Conservation (phyloP, 1,284 basidiomycete species). For the Cyathus pygmaeus region DNA sequence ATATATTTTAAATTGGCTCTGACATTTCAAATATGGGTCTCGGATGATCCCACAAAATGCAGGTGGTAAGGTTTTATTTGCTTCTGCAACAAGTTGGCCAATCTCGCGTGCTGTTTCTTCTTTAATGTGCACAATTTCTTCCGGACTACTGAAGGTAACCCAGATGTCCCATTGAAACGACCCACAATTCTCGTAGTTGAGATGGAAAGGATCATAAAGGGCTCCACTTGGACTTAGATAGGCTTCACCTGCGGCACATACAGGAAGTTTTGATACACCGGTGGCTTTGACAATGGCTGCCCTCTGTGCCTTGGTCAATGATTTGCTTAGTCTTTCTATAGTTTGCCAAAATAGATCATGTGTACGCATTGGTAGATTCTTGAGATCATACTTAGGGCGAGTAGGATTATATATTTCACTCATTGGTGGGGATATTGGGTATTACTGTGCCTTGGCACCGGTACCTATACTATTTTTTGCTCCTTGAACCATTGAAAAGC, state of each 20-base stretch:
- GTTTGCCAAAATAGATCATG: constrained; percentile 29
- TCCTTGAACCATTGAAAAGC: constrained; percentile 30
- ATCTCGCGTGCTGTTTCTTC: constrained; percentile 5
- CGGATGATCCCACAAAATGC: constrained; percentile 31
- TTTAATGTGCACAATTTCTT: constrained; percentile 7
- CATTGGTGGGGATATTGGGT: constrained; percentile 27
- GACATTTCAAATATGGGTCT: constrained; percentile 31
- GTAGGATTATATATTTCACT: constrained; percentile 26
- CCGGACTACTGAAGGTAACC: background rate
- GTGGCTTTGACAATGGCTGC: constrained; percentile 22
- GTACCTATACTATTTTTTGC: constrained; percentile 23
- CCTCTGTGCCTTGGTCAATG: constrained; percentile 9
- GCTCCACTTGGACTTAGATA: background rate
- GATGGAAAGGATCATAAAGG: background rate
- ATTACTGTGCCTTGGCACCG: constrained; percentile 34
- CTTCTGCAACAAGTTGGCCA: background rate
- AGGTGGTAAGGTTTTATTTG: constrained; percentile 14
- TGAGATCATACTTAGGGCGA: constrained; percentile 23
- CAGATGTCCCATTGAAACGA: background rate
- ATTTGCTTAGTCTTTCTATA: constrained; percentile 14
- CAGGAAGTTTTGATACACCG: constrained; percentile 21
- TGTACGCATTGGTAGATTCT: constrained; percentile 26
- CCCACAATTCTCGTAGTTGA: background rate
- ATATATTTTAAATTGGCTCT: constrained; percentile 39
- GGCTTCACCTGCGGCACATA: background rate